Evolutionary conservation across 2,329 filamentous ascomycete genomes (phyloP).

Genomic region (Camillea tinctor): DNA sequence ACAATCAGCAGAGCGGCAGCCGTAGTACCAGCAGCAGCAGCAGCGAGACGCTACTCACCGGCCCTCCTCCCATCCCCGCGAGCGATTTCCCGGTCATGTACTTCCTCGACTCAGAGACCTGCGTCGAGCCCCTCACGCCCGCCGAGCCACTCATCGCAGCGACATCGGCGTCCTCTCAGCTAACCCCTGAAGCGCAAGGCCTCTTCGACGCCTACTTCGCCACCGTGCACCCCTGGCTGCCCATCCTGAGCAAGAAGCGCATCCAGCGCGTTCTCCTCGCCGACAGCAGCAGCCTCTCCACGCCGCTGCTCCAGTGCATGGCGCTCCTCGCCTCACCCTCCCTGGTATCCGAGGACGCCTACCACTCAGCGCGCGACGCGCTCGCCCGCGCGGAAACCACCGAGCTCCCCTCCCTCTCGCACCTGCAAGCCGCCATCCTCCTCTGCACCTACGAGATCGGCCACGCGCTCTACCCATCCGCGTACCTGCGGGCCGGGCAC

Average conservation of each 20-base stretch:
- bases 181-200: constrained; percentile 2
- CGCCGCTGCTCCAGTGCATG: constrained; percentile 25
- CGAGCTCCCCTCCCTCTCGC: constrained; percentile 22
- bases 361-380: constrained; percentile 15
- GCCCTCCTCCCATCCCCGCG: not conserved
- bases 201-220: constrained; percentile 19
- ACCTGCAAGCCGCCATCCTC: constrained; percentile 30
- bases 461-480: constrained; percentile 35
- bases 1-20: not conserved
- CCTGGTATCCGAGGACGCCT: not conserved
- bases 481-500: constrained; percentile 29
- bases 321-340: constrained; percentile 16
- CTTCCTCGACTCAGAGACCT: constrained; percentile 23
- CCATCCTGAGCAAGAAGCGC: constrained; percentile 24
- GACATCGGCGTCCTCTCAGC: not conserved
- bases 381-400: constrained; percentile 20
- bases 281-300: constrained; percentile 5
- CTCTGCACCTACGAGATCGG: constrained; percentile 35
- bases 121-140: constrained; percentile 15
- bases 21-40: not conserved
- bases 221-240: constrained; percentile 24
- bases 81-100: constrained; percentile 17
- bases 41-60: not conserved
- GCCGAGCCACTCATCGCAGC: not conserved
- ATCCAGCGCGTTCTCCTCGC: constrained; percentile 5